Base-by-base conservation (phyloP, 768 basidiomycete genomes). In the Sarcodon aspratus region DNA sequence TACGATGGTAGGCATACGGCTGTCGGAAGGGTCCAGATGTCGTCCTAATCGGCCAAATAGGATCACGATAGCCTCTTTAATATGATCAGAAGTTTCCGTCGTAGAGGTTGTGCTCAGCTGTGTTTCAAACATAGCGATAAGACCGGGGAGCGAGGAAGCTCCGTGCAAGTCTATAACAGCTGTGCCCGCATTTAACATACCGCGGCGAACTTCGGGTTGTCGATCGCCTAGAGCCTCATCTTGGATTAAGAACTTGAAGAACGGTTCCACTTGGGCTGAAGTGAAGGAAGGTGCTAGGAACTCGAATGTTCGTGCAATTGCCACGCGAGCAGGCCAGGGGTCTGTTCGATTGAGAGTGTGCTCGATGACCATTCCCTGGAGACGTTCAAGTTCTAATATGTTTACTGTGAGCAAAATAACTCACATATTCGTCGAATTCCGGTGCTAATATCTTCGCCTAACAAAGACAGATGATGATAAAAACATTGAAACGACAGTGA, bases 11-110 rank as follows among this genome's bases (percentile, higher is more conserved):
- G 88, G 85, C 38, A 96, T 79, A 1, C 93, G 82, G 5, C 71
- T 53, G 61, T 97, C 93, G 0, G 77, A 73, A 2, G 80, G 65
- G 45, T 88, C 79, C 40, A 99, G 71, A 66, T 97, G 93, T 7
- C 87, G 74, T 6, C 95, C 95, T 7, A 93, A 78, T 13, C 94
- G 83, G 50, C 95, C 95, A 54, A 97, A 89, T 7, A 97, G 74
- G 58, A 98, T 93, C 49, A 98, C 85, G 6, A 95, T 85, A 0
- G 92, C 93, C 60, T 98, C 95, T 55, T 94, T 90, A 65, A 94
- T 88, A 52, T 82, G 80, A 60, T 98, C 95, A 5, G 79, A 80
- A 0, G 80, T 74, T 59, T 91, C 88, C 8, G 78, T 81, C 0
- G 78, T 73, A 1, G 79, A 66, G 46, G 51, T 58, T 21, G 59